Evolutionary conservation across 495 filamentous ascomycete species (phyloP), one percentile per base, ranked within the genome.

Genomic region (Aspergillus kassunensis): DNA sequence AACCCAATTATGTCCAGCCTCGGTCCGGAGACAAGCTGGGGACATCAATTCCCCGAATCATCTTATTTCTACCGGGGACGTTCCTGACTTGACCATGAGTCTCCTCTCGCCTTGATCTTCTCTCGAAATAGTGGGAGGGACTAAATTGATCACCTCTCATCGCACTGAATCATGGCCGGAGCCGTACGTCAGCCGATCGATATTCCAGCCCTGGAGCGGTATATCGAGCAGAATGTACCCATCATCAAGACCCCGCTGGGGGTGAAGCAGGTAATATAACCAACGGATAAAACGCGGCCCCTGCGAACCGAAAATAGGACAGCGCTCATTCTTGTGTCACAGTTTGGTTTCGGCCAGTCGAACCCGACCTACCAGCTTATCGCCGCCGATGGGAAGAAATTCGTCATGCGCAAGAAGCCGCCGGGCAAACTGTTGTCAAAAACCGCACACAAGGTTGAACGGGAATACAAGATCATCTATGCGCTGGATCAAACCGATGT

Each of bases 271-370:
- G 90, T 89, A 73, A 48, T 35, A 15, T 16, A 33, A n/a, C 31
- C 18, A 18, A 23, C 13, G 13, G 20, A 24, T 9, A 13, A 31
- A 34, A 9, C n/a, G 7, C 19, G 24, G 34, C 20, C 27, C 24
- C 41, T 31, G 21, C 4, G 21, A 11, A 4, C 5, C 5, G 44
- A 12, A 25, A 37, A 13, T 19, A 20, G 30, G 29, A 34, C 3
- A 20, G 30, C 25, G 21, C 59, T 30, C 5, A 60, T 40, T 23
- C 9, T n/a, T 12, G 23, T 35, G 9, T 15, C 4, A 35, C 67
- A 97, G 87, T 98, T 97, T 63, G 88, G 90, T 57, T 98, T 92
- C 64, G 93, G 93, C 45, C 93, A 97, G 71, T 96, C 89, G 39
- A 98, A 97, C 65, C 93, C 93, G 24, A 97, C 93, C 7, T 97